Percentiles rank a stretch among this genome's conserved stretches.
phyloP scores from a whole-genome alignment of 2,329 filamentous ascomycete species.

The Xylariales sp. region DNA sequence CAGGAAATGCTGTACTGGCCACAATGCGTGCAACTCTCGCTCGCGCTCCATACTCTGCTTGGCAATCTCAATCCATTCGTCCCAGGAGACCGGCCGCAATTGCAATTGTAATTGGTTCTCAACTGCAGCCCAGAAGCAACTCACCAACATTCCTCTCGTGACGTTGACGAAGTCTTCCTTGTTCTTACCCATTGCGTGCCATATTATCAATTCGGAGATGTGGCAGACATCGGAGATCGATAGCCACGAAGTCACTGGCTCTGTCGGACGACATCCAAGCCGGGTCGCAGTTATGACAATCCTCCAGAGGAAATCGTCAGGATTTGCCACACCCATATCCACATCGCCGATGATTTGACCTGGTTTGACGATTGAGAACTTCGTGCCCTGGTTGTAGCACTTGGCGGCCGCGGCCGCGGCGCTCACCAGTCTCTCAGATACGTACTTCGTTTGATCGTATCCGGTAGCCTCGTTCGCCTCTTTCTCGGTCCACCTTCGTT shows the following conservation, averaged over 20 bases:
- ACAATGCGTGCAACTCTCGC: neutral
- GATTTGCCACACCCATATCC: neutral
- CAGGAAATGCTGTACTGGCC: neutral
- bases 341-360: neutral
- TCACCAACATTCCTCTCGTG: neutral
- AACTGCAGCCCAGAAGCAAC: neutral
- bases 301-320: slow-evolving; percentile 1
- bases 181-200: neutral
- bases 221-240: neutral
- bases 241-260: neutral
- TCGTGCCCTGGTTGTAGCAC: neutral
- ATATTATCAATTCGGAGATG: neutral
- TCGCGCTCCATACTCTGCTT: neutral
- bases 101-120: neutral
- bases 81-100: neutral
- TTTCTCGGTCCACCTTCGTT: neutral
- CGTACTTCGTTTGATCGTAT: neutral
- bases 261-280: neutral
- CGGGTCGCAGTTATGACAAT: neutral
- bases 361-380: neutral
- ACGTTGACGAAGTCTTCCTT: neutral
- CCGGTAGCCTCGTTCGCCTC: neutral
- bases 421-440: neutral
- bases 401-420: neutral
- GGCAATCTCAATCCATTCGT: neutral